Percentiles rank a stretch among this genome's conserved stretches.
Conservation (phyloP, 768 basidiomycete genomes). For the Tremella mesenterica region DNA sequence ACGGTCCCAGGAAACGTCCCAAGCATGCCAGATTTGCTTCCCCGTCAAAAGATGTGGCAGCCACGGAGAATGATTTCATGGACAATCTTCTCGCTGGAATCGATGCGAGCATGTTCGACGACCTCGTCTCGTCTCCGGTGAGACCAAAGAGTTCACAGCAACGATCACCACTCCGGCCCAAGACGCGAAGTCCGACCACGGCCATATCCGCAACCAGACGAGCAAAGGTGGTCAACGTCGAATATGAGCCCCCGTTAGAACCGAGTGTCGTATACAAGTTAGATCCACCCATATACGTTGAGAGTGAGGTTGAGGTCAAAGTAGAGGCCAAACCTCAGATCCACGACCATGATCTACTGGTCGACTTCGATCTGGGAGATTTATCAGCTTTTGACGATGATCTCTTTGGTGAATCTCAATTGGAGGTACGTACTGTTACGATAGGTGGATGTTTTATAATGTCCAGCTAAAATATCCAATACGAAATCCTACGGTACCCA, state of each 20-base stretch:
- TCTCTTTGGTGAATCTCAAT: too few species aligned
- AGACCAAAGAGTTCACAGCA: conserved; percentile 5
- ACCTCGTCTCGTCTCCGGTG: conserved; percentile 44
- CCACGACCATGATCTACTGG: conserved; percentile 10
- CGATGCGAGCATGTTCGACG: conserved; percentile 52
- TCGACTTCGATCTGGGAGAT: conserved; percentile 33
- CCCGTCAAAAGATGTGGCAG: too few species aligned
- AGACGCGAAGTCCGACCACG: not conserved
- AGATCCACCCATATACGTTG: conserved; percentile 1
- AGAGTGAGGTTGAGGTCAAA: conserved; percentile 3
- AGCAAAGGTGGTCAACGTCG: not conserved
- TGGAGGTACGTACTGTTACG: too few species aligned
- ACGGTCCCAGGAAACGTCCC: too few species aligned
- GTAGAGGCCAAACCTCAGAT: conserved; percentile 28
- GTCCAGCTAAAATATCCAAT: conserved; percentile 26
- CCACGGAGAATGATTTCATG: conserved; percentile 62
- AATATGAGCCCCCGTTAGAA: not conserved
- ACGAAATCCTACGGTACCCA: conserved; percentile 28
- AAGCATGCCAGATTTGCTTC: too few species aligned
- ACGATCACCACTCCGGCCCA: conserved; percentile 5
- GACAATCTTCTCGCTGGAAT: conserved; percentile 51
- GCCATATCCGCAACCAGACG: not conserved
- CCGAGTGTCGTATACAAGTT: not conserved
- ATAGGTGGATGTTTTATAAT: too few species aligned
- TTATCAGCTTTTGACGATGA: conserved; percentile 26